Percentiles rank a stretch among this genome's conserved stretches.
Evolutionary conservation across 164 flowering plant genomes (phyloP).

Genomic region (Taxillus chinensis): DNA sequence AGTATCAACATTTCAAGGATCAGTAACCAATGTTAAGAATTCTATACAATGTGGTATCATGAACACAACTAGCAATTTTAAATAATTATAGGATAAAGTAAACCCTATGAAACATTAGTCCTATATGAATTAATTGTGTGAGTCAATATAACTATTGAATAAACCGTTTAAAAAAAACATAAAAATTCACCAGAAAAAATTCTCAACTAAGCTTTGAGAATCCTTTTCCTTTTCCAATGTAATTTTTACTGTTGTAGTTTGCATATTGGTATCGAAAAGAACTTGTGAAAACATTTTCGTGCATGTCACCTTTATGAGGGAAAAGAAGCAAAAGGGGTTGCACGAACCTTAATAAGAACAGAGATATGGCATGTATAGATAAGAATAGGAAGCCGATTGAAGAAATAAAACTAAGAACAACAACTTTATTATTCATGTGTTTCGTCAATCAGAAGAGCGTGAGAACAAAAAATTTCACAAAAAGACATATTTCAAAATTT

Average conservation of each 20-base stretch:
- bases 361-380: conserved; percentile 7
- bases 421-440: too few relatives aligned
- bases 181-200: conserved; percentile 52
- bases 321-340: neutral
- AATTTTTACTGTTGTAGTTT: conserved; percentile 37
- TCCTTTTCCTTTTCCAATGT: conserved; percentile 53
- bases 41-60: neutral
- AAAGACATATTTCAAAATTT: too few relatives aligned
- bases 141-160: neutral
- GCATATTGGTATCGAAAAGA: conserved; percentile 45
- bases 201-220: conserved; percentile 43
- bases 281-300: neutral
- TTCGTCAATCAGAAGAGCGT: too few relatives aligned
- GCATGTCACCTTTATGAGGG: neutral
- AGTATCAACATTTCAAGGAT: too few relatives aligned
- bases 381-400: too few relatives aligned
- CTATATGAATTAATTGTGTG: neutral
- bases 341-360: conserved; percentile 75
- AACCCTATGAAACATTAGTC: neutral
- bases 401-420: too few relatives aligned
- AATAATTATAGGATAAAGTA: neutral
- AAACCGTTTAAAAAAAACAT: conserved; percentile 19
- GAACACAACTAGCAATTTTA: neutral
- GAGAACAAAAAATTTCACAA: too few relatives aligned
- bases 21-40: too few relatives aligned